Evolutionary conservation across 1,284 basidiomycete genomes (phyloP).

Genomic region (Sanguinoderma infundibulare): DNA sequence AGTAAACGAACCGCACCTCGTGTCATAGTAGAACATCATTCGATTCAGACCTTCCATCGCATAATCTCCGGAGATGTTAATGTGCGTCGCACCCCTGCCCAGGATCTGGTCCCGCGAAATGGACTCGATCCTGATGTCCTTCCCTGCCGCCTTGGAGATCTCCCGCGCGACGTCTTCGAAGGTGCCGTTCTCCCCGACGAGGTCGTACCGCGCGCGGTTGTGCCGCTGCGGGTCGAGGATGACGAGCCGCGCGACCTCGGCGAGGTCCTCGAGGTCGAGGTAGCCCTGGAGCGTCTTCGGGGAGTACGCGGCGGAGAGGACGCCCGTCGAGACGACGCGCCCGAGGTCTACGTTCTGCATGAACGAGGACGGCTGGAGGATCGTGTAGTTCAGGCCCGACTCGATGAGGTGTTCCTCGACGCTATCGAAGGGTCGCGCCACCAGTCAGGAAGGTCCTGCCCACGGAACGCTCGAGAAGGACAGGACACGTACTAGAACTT

Average conservation of each 20-base stretch:
- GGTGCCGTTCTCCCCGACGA: constrained; percentile 36
- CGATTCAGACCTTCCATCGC: constrained; percentile 30
- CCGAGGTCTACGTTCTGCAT: constrained; percentile 39
- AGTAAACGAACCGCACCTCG: constrained; percentile 25
- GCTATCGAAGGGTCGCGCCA: constrained; percentile 17
- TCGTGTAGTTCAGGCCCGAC: constrained; percentile 38
- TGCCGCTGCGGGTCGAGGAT: constrained; percentile 35
- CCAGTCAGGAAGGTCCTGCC: too few species aligned
- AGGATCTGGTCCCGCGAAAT: constrained; percentile 23
- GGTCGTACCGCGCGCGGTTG: constrained; percentile 38
- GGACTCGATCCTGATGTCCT: constrained; percentile 22
- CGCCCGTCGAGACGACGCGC: constrained; percentile 16
- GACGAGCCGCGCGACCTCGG: constrained; percentile 31
- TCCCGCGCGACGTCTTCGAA: constrained; percentile 32
- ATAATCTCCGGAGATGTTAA: constrained; percentile 23
- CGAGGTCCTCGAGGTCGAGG: constrained; percentile 37
- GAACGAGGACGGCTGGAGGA: constrained; percentile 39
- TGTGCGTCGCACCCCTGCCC: constrained; percentile 10
- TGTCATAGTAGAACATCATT: constrained; percentile 39
- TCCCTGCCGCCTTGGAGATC: constrained; percentile 23
- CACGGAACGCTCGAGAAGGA: too few species aligned
- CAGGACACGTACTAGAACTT: constrained; percentile 34
- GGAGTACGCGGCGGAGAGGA: constrained; percentile 28
- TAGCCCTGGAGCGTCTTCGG: constrained; percentile 36
- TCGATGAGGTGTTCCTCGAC: constrained; percentile 42